These are phyloP conservation scores for Jamesozyma piceae DNA, from an alignment of 805 yeast genomes.

Conservation along the genomic window DNA sequence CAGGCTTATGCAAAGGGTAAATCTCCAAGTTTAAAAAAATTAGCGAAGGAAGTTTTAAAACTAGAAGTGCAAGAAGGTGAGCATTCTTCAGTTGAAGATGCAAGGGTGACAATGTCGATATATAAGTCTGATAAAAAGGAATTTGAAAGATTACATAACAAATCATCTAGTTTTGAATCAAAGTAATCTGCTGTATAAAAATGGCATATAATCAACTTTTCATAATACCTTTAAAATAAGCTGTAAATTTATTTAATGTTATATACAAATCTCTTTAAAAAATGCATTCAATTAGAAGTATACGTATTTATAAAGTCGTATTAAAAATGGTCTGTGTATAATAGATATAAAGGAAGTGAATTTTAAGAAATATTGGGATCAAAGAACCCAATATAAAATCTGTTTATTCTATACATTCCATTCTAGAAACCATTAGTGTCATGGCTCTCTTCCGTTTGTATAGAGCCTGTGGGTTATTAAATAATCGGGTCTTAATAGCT, in stretches of 20 bases:
- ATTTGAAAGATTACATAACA: slow-evolving; percentile 40
- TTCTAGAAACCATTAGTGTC: slow-evolving; percentile 16
- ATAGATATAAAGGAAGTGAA: neutral
- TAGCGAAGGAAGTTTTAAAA: slow-evolving; percentile 48
- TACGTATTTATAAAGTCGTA: neutral
- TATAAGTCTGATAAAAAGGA: slow-evolving; percentile 53
- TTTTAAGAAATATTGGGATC: neutral
- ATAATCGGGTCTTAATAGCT: neutral
- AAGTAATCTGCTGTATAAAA: neutral
- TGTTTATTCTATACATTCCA: slow-evolving; percentile 5
- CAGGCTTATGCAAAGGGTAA: slow-evolving; percentile 49
- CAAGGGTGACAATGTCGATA: slow-evolving; percentile 77
- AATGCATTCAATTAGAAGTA: neutral
- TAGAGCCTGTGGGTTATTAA: slow-evolving; percentile 8
- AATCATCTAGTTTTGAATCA: slow-evolving; percentile 1
- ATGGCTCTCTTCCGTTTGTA: slow-evolving; percentile 21
- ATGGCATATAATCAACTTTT: neutral
- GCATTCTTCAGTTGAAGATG: slow-evolving; percentile 88
- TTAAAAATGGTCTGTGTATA: neutral
- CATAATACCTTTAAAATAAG: neutral
- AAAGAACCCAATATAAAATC: neutral
- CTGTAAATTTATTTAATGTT: neutral
- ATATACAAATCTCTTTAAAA: neutral
- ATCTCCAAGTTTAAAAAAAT: slow-evolving; percentile 62
- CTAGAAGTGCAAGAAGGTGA: slow-evolving; percentile 60